These are phyloP conservation scores for Tricholoma furcatifolium DNA, from an alignment of 768 basidiomycete genomes.

Conservation along the genomic window DNA sequence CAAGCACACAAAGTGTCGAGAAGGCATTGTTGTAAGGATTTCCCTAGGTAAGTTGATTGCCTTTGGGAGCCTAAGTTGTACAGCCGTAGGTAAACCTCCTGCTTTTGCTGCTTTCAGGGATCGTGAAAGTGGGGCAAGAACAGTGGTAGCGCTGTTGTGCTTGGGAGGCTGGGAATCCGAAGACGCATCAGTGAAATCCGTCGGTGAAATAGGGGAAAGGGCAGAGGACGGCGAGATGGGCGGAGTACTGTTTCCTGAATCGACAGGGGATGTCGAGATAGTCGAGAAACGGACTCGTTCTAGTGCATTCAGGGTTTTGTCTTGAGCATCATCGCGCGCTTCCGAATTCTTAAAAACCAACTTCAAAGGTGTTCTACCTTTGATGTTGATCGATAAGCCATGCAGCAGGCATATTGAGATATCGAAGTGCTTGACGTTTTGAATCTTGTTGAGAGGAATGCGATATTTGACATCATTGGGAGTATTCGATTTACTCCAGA, in stretches of 20 bases:
- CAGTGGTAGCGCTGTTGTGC: slow-evolving; percentile 30
- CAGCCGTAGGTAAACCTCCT: slow-evolving; percentile 25
- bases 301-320: slow-evolving; percentile 27
- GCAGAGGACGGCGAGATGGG: background rate
- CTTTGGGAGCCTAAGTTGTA: slow-evolving; percentile 38
- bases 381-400: slow-evolving; percentile 43
- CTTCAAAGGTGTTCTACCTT: slow-evolving; percentile 43
- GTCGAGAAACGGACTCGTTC: slow-evolving; percentile 11
- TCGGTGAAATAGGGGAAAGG: background rate
- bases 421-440: slow-evolving; percentile 34
- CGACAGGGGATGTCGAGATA: slow-evolving; percentile 2
- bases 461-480: slow-evolving; percentile 40
- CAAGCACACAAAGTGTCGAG: slow-evolving; percentile 58
- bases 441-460: slow-evolving; percentile 38
- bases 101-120: slow-evolving; percentile 30
- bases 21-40: slow-evolving; percentile 26
- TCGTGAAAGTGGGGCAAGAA: slow-evolving; percentile 47
- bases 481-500: slow-evolving; percentile 45
- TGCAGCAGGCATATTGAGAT: slow-evolving; percentile 24
- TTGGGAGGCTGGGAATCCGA: slow-evolving; percentile 1
- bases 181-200: background rate
- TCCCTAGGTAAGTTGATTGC: slow-evolving; percentile 46
- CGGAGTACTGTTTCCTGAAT: background rate
- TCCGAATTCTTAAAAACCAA: slow-evolving; percentile 46
- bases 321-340: slow-evolving; percentile 43